Conservation (phyloP, 2,329 filamentous ascomycete species). For the Trichothecium sympodiale region DNA sequence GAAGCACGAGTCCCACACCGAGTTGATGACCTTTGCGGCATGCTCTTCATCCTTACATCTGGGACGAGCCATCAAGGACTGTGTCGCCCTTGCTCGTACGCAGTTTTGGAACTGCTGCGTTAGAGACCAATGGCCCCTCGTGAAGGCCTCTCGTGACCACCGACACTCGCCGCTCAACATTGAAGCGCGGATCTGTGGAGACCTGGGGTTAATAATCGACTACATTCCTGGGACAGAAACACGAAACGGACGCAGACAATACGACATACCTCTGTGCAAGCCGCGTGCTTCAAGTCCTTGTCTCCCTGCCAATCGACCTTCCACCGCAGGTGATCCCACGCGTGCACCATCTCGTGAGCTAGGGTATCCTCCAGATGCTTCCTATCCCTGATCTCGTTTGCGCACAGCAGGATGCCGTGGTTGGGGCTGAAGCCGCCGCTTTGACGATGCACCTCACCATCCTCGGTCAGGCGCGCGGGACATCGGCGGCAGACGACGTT, state of each 20-base stretch:
- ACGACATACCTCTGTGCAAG: slow-evolving; percentile 74
- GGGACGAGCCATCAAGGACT: slow-evolving; percentile 69
- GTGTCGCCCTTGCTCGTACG: slow-evolving; percentile 68
- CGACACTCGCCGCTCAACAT: slow-evolving; percentile 91
- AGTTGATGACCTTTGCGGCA: slow-evolving; percentile 79
- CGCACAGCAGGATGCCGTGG: slow-evolving; percentile 83
- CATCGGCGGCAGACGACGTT: slow-evolving; percentile 83
- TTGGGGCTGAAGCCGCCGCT: slow-evolving; percentile 77
- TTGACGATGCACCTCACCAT: slow-evolving; percentile 51
- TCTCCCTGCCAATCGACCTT: slow-evolving; percentile 71
- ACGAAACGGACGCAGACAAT: neutral
- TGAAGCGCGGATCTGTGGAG: slow-evolving; percentile 78
- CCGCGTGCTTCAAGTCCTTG: slow-evolving; percentile 73
- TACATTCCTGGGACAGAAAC: neutral
- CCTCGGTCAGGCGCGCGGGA: slow-evolving; percentile 42
- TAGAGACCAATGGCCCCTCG: slow-evolving; percentile 73
- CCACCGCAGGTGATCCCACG: slow-evolving; percentile 85
- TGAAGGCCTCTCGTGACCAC: slow-evolving; percentile 78
- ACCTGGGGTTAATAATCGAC: slow-evolving; percentile 2
- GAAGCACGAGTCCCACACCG: slow-evolving; percentile 99
- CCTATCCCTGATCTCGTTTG: slow-evolving; percentile 74
- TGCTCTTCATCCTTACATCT: slow-evolving; percentile 77
- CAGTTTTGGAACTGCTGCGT: slow-evolving; percentile 92
- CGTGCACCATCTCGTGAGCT: slow-evolving; percentile 96
- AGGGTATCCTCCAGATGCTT: slow-evolving; percentile 87